Percentiles rank a stretch among this genome's conserved stretches.
phyloP scores from a whole-genome alignment of 331 rosid species.

The Quercus tomentella region DNA sequence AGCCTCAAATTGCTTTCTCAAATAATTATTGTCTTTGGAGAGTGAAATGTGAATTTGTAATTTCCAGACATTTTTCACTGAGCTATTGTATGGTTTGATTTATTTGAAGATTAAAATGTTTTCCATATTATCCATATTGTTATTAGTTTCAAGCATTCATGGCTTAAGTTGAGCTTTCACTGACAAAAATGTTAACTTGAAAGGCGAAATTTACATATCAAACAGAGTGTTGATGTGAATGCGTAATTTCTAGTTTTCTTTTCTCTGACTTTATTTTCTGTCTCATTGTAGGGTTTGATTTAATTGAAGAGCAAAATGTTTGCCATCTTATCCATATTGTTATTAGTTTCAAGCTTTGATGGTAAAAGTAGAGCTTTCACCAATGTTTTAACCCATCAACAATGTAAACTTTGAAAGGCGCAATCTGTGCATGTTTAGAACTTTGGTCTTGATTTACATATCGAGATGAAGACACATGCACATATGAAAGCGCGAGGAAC shows the following conservation, averaged over 20 bases:
- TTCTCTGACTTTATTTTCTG: not conserved
- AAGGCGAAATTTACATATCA: no score
- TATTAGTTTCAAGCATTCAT: no score
- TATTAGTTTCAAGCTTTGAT: not conserved
- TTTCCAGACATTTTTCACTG: no score
- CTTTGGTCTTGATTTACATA: not conserved
- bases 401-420: not conserved
- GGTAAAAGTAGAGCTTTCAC: not conserved
- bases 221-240: not conserved
- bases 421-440: not conserved
- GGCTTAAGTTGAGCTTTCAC: no score
- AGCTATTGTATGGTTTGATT: no score
- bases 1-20: not conserved
- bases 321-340: not conserved
- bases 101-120: no score
- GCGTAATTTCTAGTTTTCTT: not conserved
- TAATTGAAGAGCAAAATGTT: not conserved
- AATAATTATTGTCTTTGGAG: no score
- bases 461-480: slow-evolving; percentile 54
- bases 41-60: no score
- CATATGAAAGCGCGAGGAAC: slow-evolving; percentile 32
- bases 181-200: no score
- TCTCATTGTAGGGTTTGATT: not conserved
- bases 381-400: not conserved
- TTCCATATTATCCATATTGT: no score